These are phyloP conservation scores for Theileria sp. DNA, from an alignment of 169 alveolate genomes.

Conservation along the genomic window DNA sequence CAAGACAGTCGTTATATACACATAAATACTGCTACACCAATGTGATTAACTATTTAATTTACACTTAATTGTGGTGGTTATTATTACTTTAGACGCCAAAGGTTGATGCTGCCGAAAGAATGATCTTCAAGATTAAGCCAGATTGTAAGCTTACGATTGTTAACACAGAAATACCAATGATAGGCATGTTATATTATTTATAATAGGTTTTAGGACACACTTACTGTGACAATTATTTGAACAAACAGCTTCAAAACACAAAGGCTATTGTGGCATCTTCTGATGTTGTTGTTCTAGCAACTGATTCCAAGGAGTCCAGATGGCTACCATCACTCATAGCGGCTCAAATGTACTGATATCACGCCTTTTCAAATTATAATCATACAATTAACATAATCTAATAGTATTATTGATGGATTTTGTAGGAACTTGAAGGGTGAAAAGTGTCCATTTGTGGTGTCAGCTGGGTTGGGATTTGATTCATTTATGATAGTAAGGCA, in stretches of 20 bases:
- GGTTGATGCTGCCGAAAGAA: constrained; percentile 64
- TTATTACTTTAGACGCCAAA: constrained; percentile 39
- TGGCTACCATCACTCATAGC: constrained; percentile 74
- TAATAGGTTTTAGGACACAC: constrained; percentile 26
- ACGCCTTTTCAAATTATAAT: neutral
- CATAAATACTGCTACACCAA: constrained; percentile 22
- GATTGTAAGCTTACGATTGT: constrained; percentile 53
- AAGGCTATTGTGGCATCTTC: constrained; percentile 38
- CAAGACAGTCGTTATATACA: constrained; percentile 70
- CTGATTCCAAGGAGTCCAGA: constrained; percentile 77
- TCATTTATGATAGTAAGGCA: constrained; percentile 69
- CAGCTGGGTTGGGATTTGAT: constrained; percentile 71
- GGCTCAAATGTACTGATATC: constrained; percentile 14
- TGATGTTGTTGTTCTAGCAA: constrained; percentile 69
- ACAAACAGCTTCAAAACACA: constrained; percentile 21
- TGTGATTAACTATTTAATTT: neutral
- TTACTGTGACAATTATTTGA: constrained; percentile 31
- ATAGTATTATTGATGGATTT: neutral
- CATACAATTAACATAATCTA: too few relatives aligned
- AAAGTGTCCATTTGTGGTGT: constrained; percentile 65
- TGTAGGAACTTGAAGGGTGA: neutral
- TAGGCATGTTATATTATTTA: constrained; percentile 44
- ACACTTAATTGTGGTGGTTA: neutral
- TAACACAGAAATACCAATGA: constrained; percentile 73
- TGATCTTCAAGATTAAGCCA: constrained; percentile 64